A percentile compares a stretch with the other conserved stretches of the same genome.
Conservation (phyloP, 768 basidiomycete species). For the Boletus tylopilopsis region DNA sequence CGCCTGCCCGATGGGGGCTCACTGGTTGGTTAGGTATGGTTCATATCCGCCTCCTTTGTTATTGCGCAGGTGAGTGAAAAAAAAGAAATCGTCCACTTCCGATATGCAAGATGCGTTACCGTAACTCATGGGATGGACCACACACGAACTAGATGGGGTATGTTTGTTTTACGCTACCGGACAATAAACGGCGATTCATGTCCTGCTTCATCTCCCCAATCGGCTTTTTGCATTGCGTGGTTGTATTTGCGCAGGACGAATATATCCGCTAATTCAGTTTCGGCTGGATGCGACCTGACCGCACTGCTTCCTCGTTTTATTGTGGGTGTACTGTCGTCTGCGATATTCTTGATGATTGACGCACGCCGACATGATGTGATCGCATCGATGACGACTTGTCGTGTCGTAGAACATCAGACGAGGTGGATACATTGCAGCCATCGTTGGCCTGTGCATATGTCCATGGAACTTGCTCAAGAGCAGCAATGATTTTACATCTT, state of each 20-base stretch:
- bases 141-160: slow-evolving; percentile 25
- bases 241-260: slow-evolving; percentile 49
- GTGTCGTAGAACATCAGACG: slow-evolving; percentile 66
- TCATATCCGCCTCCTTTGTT: slow-evolving; percentile 76
- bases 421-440: slow-evolving; percentile 79
- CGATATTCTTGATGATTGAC: neutral
- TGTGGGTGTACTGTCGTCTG: slow-evolving; percentile 34
- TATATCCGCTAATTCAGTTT: slow-evolving; percentile 79
- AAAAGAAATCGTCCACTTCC: neutral
- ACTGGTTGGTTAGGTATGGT: slow-evolving; percentile 53
- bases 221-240: slow-evolving; percentile 8
- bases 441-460: slow-evolving; percentile 70
- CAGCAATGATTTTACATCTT: slow-evolving; percentile 75
- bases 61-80: slow-evolving; percentile 55
- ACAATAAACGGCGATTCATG: slow-evolving; percentile 17
- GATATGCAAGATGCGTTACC: slow-evolving; percentile 3
- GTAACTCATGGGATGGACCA: slow-evolving; percentile 7
- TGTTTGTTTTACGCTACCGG: slow-evolving; percentile 4
- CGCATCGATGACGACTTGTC: neutral
- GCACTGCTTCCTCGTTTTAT: slow-evolving; percentile 75
- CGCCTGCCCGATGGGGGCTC: slow-evolving; percentile 7
- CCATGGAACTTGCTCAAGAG: slow-evolving; percentile 75
- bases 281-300: slow-evolving; percentile 80
- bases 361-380: neutral
- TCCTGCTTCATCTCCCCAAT: neutral